Percentiles rank a stretch among this genome's conserved stretches.
Evolutionary conservation across 2,329 filamentous ascomycete genomes (phyloP).

Genomic region (Stemphylium vesicarium): DNA sequence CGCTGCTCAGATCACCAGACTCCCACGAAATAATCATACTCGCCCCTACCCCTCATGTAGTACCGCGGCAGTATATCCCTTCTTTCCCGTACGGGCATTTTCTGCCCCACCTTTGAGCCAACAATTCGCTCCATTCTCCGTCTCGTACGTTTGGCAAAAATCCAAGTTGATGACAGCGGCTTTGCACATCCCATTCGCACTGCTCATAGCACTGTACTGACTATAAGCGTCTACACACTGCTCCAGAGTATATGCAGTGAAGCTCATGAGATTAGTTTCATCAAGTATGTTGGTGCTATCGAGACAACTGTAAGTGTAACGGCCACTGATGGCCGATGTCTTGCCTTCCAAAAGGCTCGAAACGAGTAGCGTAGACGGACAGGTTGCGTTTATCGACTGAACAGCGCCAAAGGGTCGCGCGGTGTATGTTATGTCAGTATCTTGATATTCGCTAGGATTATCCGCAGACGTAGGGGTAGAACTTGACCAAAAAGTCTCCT

Average conservation of each 20-base stretch:
- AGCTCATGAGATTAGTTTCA: neutral
- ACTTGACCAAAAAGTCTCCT: neutral
- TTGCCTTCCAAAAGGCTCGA: constrained; percentile 7
- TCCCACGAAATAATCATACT: neutral
- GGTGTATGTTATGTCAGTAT: neutral
- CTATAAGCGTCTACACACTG: constrained; percentile 13
- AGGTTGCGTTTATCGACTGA: constrained; percentile 6
- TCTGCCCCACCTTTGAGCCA: neutral
- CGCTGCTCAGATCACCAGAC: neutral
- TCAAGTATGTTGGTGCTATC: constrained; percentile 9
- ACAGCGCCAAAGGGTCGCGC: constrained; percentile 4
- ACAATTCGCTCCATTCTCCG: constrained; percentile 5
- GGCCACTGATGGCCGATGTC: neutral
- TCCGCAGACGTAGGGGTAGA: neutral
- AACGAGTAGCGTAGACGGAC: neutral
- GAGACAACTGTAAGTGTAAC: constrained; percentile 8
- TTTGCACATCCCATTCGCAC: neutral
- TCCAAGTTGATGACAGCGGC: constrained; percentile 3
- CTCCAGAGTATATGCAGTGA: constrained; percentile 10
- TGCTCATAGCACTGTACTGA: constrained; percentile 8
- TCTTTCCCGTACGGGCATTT: neutral
- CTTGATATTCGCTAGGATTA: neutral
- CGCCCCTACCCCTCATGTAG: neutral
- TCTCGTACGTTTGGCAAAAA: neutral
- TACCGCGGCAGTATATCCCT: constrained; percentile 5